Base-by-base conservation (phyloP, 306 rosid genomes). In the Fragaria iinumae region DNA sequence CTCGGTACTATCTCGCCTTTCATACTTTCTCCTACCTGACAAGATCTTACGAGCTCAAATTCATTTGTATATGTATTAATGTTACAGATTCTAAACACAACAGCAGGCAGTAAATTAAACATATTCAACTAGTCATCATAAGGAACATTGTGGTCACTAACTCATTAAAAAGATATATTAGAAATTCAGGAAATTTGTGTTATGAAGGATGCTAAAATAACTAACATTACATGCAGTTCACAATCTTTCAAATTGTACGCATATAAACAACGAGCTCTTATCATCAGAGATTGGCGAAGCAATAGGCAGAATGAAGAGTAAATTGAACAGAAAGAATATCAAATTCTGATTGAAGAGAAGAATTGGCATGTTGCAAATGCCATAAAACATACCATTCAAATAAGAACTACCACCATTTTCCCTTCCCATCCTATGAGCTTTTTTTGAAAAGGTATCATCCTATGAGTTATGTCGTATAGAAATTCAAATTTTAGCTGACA, bases 21-120 rank as follows among this genome's bases (percentile, higher is more conserved):
- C 76, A 82, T 69, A 63, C 73, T 60, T 50, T 83, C 76, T 50
- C 71, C 77, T 17, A 71, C 92, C 98, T 95, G 91, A 68, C 64
- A 71, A 78, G 57, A 79, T 63, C 11, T 27, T 45, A 23, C 77
- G 73, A 32, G 47, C 1, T 27, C 32, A n/a, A 43, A 64, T 16
- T 27, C 1, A 8, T 11, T 41, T 14, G 74, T 47, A 47, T 8
- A 9, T 27, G n/a, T 4, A 47, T 25, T 13, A 43, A 44, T 44
- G 47, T 10, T 2, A n/a, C 38, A 21, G 17, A 71, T 32, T 71
- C 8, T 32, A 71, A 9, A 16, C 34, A 17, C 52, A 38, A 5
- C n/a, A n/a, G 4, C 7, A n/a, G 38, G 3, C 32, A 23, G 9
- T 6, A 16, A 5, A 69, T 47, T 34, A 32, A 50, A 27, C 27